These are phyloP conservation scores for Murraya paniculata DNA, from an alignment of 345 rosid species.

Conservation along the genomic window DNA sequence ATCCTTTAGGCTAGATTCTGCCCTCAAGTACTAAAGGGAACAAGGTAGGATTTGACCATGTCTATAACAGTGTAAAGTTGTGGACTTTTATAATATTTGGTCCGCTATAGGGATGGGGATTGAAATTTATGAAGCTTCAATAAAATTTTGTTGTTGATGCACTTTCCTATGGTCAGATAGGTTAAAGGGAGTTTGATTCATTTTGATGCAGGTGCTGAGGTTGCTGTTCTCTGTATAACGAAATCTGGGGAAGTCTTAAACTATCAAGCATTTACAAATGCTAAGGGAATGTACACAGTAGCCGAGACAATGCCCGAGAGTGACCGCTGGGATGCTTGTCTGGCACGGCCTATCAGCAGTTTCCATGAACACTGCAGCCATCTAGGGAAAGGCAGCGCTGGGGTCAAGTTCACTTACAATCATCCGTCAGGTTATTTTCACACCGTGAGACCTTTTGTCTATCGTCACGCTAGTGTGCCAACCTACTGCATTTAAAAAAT, in stretches of 20 bases:
- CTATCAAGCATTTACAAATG: constrained; percentile 88
- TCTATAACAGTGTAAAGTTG: background rate
- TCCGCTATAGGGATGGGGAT: background rate
- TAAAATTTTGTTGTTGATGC: background rate
- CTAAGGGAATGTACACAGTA: constrained; percentile 75
- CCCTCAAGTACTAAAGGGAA: background rate
- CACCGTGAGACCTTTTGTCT: constrained; percentile 65
- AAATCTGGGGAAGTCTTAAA: constrained; percentile 89
- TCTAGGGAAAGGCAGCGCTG: constrained; percentile 50
- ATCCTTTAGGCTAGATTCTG: background rate
- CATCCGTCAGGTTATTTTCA: constrained; percentile 83
- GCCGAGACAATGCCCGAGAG: constrained; percentile 98
- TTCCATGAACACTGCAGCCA: constrained; percentile 78
- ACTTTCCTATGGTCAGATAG: background rate
- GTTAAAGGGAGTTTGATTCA: background rate
- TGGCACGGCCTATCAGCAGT: constrained; percentile 84
- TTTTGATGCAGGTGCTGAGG: constrained; percentile 78
- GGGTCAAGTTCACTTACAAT: constrained; percentile 75
- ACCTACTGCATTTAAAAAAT: constrained; percentile 53
- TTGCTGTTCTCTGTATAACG: constrained; percentile 94
- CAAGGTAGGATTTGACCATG: background rate
- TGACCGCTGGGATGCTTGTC: constrained; percentile 93
- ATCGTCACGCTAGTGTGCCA: constrained; percentile 53
- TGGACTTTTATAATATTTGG: background rate
- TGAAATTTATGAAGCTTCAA: background rate